Evolutionary conservation across 2,329 filamentous ascomycete genomes (phyloP), one percentile per base, ranked within the genome.

Genomic region (Claviceps maximensis): DNA sequence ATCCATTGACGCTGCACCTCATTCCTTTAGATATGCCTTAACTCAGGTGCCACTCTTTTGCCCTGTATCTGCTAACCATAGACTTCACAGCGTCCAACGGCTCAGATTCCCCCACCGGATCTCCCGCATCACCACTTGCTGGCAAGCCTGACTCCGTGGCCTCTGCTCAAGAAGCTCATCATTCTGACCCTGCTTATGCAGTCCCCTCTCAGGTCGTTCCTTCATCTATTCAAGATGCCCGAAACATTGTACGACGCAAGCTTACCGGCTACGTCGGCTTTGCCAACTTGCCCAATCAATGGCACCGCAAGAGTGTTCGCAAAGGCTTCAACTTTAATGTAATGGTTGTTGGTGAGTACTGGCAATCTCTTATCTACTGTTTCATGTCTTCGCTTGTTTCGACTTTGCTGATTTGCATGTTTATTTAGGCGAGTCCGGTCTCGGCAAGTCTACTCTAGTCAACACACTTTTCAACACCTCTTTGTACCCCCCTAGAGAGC

Each of bases 321-420:
- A 98, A 98, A 75, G 93, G 93, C 57, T 98, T 98, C 82, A 98
- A 97, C 82, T 98, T 98, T 80, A 98, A 98, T 70, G 93, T 98
- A 62, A 98, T 98, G 93, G 93, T 98, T 73, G 93, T 98, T 74
- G 93, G 93, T 97, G 79, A 67, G 90, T 84, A 31, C 7, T 17
- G n/a, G 10, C 36, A 27, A 27, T 29, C 17, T 8, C 4, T 12
- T 12, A 8, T 33, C 10, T 44, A 17, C 25, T n/a, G 25, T 21
- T 15, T 12, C 38, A 50, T 44, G 0, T 23, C 4, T 31, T 44
- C 10, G 12, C n/a, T 21, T 23, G 21, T 25, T 40, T 23, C 19
- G 4, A 21, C 2, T 40, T 49, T 31, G 5, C 49, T 55, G 47
- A 45, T 55, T 41, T 47, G 23, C n/a, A 23, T 9, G 19, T 6